Percentiles rank a stretch among this genome's conserved stretches.
These are phyloP conservation scores for Chaetomiaceae sp. DNA, from an alignment of 2,329 filamentous ascomycete genomes.

Conservation along the genomic window DNA sequence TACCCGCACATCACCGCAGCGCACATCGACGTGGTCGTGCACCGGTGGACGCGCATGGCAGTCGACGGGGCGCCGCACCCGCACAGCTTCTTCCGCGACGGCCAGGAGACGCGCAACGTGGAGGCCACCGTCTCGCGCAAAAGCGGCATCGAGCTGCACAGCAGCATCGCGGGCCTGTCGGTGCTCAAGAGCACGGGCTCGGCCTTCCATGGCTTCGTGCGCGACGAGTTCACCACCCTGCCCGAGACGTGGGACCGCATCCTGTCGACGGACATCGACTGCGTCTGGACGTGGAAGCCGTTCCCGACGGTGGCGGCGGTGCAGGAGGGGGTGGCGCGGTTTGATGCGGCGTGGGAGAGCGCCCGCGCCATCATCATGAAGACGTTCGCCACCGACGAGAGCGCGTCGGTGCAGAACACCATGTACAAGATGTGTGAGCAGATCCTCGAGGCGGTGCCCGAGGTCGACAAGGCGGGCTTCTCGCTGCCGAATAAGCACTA, in stretches of 20 bases:
- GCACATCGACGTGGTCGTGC: slow-evolving; percentile 73
- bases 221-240: slow-evolving; percentile 89
- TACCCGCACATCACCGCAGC: slow-evolving; percentile 85
- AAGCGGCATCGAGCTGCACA: slow-evolving; percentile 67
- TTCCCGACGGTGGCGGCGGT: slow-evolving; percentile 65
- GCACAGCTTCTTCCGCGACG: slow-evolving; percentile 89
- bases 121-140: slow-evolving; percentile 63
- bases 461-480: slow-evolving; percentile 70
- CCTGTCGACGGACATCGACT: slow-evolving; percentile 86
- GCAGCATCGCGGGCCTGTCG: slow-evolving; percentile 71
- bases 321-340: slow-evolving; percentile 55
- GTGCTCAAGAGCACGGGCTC: slow-evolving; percentile 97
- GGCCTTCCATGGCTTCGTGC: slow-evolving; percentile 89
- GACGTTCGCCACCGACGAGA: slow-evolving; percentile 84
- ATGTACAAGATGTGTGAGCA: slow-evolving; percentile 98
- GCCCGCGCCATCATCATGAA: slow-evolving; percentile 84
- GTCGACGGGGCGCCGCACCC: slow-evolving; percentile 87
- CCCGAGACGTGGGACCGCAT: slow-evolving; percentile 92
- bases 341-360: slow-evolving; percentile 71
- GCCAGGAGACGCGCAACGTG: slow-evolving; percentile 79
- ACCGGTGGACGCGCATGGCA: slow-evolving; percentile 86
- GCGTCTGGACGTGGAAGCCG: slow-evolving; percentile 75
- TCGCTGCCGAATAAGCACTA: slow-evolving; percentile 96
- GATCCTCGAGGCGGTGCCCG: slow-evolving; percentile 70
- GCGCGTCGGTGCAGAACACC: slow-evolving; percentile 88